These are phyloP conservation scores for Apiospora pterosperma DNA, from an alignment of 2,329 filamentous ascomycete species.

Conservation along the genomic window DNA sequence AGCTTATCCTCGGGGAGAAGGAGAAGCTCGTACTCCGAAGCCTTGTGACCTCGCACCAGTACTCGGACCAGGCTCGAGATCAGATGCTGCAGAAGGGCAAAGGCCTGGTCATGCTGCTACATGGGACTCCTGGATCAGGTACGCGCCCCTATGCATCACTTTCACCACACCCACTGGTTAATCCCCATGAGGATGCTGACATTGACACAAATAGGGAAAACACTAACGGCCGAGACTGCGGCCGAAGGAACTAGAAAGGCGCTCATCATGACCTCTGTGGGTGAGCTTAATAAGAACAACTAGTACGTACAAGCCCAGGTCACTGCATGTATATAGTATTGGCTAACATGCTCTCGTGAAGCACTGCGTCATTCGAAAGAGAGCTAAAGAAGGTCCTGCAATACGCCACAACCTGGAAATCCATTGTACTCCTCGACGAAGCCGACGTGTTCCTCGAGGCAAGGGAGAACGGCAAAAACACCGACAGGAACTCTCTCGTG, in stretches of 20 bases:
- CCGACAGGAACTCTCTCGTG: slow-evolving; percentile 8
- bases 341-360: neutral
- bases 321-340: neutral
- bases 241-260: slow-evolving; percentile 30
- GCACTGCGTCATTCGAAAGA: slow-evolving; percentile 19
- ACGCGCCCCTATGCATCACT: slow-evolving; percentile 11
- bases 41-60: slow-evolving; percentile 25
- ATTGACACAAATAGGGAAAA: slow-evolving; percentile 26
- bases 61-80: slow-evolving; percentile 20
- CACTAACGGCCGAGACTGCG: slow-evolving; percentile 32
- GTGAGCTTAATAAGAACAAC: slow-evolving; percentile 23
- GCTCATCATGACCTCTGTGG: slow-evolving; percentile 28
- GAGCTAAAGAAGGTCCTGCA: slow-evolving; percentile 28
- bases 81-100: slow-evolving; percentile 31
- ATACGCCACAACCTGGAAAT: slow-evolving; percentile 37
- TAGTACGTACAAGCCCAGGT: neutral
- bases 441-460: slow-evolving; percentile 30
- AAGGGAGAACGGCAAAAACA: slow-evolving; percentile 23
- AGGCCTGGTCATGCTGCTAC: slow-evolving; percentile 33
- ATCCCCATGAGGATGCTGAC: neutral
- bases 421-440: slow-evolving; percentile 29
- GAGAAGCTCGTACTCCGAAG: slow-evolving; percentile 22
- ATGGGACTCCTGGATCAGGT: slow-evolving; percentile 32
- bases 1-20: slow-evolving; percentile 20
- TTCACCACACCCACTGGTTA: neutral